Conservation (phyloP, 2,329 filamentous ascomycete genomes). For the Cyphellophora attinorum region DNA sequence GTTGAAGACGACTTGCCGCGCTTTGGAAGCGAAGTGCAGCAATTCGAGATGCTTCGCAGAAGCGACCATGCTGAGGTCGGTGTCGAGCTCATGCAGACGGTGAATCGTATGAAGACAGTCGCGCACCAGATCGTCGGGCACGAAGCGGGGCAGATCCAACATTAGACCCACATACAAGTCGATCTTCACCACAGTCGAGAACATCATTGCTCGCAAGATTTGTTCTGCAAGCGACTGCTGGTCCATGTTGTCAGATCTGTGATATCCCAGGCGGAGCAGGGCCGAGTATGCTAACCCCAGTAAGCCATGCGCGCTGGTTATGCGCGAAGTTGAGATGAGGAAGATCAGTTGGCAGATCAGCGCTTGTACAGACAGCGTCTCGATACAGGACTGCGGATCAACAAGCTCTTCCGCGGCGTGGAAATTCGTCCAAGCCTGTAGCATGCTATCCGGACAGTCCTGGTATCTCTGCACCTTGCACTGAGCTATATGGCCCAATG, state of each 20-base stretch:
- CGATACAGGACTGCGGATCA: constrained; percentile 9
- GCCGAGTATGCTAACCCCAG: constrained; percentile 13
- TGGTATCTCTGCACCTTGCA: constrained; percentile 5
- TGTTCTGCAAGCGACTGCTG: constrained; percentile 4
- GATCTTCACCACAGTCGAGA: constrained; percentile 10
- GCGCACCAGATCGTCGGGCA: constrained; percentile 10
- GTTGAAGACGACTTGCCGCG: background rate
- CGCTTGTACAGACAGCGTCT: constrained; percentile 11
- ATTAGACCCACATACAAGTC: constrained; percentile 14
- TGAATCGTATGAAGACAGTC: background rate
- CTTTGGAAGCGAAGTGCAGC: background rate
- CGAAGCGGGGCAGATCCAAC: constrained; percentile 11
- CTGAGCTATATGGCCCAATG: constrained; percentile 10
- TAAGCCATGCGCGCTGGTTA: constrained; percentile 11
- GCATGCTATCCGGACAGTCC: constrained; percentile 10
- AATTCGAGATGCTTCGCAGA: background rate
- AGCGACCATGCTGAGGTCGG: background rate
- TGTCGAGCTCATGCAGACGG: too few relatives aligned
- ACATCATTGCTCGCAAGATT: constrained; percentile 8
- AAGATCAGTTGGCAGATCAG: constrained; percentile 11
- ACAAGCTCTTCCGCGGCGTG: constrained; percentile 6
- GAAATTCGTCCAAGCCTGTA: constrained; percentile 12
- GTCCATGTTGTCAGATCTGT: constrained; percentile 7
- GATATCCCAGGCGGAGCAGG: constrained; percentile 11
- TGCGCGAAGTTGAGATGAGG: constrained; percentile 12